Evolutionary conservation across 257 asterid species (phyloP).

Genomic region (Jaltomata sinuosa): DNA sequence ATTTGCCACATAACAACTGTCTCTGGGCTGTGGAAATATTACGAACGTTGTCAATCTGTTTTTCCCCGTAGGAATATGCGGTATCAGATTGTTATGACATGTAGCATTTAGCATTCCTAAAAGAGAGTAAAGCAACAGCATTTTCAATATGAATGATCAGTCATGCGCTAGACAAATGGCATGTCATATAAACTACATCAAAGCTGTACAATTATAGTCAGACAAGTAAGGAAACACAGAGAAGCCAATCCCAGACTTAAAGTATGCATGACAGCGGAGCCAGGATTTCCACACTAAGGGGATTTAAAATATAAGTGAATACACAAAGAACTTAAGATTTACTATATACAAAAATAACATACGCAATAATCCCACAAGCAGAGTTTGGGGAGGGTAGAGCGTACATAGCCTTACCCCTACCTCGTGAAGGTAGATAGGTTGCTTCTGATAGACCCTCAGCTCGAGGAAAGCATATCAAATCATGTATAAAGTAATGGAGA

Average conservation of each 20-base stretch:
- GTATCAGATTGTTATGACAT: not conserved
- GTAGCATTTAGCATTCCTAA: not conserved
- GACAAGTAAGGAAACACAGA: not conserved
- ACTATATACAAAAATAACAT: not conserved
- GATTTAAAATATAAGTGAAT: not conserved
- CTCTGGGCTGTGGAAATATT: slow-evolving; percentile 56
- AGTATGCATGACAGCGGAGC: not conserved
- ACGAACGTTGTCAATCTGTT: not conserved
- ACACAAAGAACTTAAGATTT: not conserved
- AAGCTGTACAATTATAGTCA: not conserved
- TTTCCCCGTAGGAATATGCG: not conserved
- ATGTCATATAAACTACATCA: not conserved
- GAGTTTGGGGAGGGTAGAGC: not conserved
- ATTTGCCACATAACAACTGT: slow-evolving; percentile 70
- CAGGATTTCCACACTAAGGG: not conserved
- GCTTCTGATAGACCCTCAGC: not conserved
- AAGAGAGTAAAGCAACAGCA: not conserved
- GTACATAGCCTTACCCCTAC: not conserved
- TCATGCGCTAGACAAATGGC: not conserved
- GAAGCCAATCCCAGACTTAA: not conserved
- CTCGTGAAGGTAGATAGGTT: not conserved
- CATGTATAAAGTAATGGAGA: not conserved
- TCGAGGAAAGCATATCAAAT: not conserved
- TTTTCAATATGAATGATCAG: not conserved
- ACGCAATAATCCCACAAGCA: not conserved